These are phyloP conservation scores for Talaromyces rugulosus DNA, from an alignment of 2,329 filamentous ascomycete genomes.

Conservation along the genomic window DNA sequence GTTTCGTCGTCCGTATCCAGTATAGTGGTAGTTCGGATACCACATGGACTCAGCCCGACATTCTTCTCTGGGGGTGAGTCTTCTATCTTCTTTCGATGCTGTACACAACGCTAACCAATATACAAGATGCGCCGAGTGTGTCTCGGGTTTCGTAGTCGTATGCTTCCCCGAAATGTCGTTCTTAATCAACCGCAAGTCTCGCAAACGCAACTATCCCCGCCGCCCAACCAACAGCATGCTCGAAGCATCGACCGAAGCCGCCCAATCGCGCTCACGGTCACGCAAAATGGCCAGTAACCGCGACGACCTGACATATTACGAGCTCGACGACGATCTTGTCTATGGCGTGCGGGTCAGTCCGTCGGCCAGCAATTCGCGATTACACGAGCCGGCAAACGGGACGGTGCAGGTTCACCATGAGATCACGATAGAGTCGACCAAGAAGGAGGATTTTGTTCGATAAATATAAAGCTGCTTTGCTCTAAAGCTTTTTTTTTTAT, in stretches of 20 bases:
- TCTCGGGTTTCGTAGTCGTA: conserved; percentile 10
- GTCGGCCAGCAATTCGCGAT: conserved; percentile 9
- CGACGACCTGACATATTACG: conserved; percentile 10
- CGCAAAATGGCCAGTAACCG: conserved; percentile 9
- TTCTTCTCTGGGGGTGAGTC: conserved; percentile 14
- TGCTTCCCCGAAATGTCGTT: conserved; percentile 14
- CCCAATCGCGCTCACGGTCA: conserved; percentile 6
- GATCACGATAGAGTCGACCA: conserved; percentile 12
- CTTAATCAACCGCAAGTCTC: conserved; percentile 6
- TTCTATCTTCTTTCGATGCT: background rate
- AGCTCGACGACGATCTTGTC: conserved; percentile 12
- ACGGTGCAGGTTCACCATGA: conserved; percentile 14
- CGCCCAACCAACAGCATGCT: conserved; percentile 8
- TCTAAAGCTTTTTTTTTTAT: background rate
- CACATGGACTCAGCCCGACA: conserved; percentile 13
- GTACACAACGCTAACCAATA: background rate
- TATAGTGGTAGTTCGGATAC: conserved; percentile 9
- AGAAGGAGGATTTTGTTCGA: conserved; percentile 10
- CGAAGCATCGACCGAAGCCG: background rate
- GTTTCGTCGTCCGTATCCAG: conserved; percentile 12
- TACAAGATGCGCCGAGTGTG: conserved; percentile 10
- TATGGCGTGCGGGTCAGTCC: conserved; percentile 13
- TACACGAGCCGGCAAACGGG: conserved; percentile 12
- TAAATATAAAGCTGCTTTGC: background rate
- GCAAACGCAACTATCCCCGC: conserved; percentile 1